Base-by-base conservation (phyloP, 2,329 filamentous ascomycete species). In the Neofusicoccum laricinum region DNA sequence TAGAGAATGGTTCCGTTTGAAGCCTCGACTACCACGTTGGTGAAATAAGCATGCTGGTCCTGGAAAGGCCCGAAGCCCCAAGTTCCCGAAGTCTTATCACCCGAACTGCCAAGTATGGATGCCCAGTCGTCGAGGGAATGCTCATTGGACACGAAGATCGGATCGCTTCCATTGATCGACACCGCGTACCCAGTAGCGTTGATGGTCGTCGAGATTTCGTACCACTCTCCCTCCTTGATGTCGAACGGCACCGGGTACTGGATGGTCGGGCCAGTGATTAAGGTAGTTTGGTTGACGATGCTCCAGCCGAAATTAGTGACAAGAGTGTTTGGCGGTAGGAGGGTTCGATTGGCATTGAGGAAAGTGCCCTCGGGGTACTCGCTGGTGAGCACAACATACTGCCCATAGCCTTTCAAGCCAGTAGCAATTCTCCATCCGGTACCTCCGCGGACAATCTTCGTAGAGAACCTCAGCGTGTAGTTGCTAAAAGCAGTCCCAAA, bases 51-150 rank as follows among this genome's bases (percentile, higher is more conserved):
- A 2, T 67, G 67, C 17, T 81, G 77, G 51, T 80, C 78, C 58
- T 79, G 73, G 67, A 71, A 80, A 0, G 74, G 74, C 0, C 80
- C 79, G 51, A 81, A 79, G 0, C 77, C 78, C 65, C 76, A 80
- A 1, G 73, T 71, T 10, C 77, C 77, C n/a, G n/a, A 40, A 49
- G n/a, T 70, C 68, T 10, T 38, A 40, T 63, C 61, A 8, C 61
- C 61, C 2, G 49, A 46, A 2, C 1, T 2, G 12, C 32, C 58
- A 38, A 21, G 14, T 1, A 14, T 19, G n/a, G 21, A 19, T 30
- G 4, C 5, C 40, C 50, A 61, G 11, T 17, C 38, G 3, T 8
- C 4, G 4, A 32, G 25, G 19, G 36, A 19, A 17, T 46, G 19
- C 2, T n/a, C 25, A 50, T 63, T 63, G 12, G 69, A 65, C 2